phyloP scores from a whole-genome alignment of 192 early-diverging fungal species.

The Geranomyces variabilis region DNA sequence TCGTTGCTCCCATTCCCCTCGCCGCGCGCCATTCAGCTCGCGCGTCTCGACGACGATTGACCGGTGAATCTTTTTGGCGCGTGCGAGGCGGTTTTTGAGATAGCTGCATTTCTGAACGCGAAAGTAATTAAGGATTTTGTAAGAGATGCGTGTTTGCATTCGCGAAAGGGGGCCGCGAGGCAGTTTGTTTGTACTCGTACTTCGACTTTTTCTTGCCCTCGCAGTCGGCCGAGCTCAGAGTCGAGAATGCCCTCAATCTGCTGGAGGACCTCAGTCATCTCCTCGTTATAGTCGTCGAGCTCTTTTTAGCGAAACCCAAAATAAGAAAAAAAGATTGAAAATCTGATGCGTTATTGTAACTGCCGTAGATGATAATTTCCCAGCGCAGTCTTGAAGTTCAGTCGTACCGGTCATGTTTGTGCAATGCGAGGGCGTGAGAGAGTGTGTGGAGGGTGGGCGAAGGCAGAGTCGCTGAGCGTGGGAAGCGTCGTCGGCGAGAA shows the following conservation, averaged over 20 bases:
- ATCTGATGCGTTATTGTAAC: too few relatives aligned
- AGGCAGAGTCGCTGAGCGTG: too few relatives aligned
- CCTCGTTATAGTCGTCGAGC: slow-evolving; percentile 64
- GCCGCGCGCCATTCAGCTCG: slow-evolving; percentile 32
- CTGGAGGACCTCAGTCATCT: slow-evolving; percentile 57
- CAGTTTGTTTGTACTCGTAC: slow-evolving; percentile 22
- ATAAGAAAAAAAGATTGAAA: too few relatives aligned
- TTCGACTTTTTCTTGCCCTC: slow-evolving; percentile 54
- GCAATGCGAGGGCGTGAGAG: too few relatives aligned
- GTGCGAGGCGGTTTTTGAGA: slow-evolving; percentile 50
- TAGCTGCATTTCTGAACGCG: slow-evolving; percentile 63
- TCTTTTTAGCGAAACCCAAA: too few relatives aligned
- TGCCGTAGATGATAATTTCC: too few relatives aligned
- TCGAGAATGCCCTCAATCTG: slow-evolving; percentile 49
- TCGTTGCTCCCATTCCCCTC: slow-evolving; percentile 50
- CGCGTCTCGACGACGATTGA: slow-evolving; percentile 57
- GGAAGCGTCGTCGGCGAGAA: too few relatives aligned
- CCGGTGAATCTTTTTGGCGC: slow-evolving; percentile 56
- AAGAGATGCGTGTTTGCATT: background rate
- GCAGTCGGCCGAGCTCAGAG: slow-evolving; percentile 50
- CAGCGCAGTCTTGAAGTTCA: too few relatives aligned
- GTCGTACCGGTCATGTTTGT: too few relatives aligned
- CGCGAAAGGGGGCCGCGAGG: background rate
- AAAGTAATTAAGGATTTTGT: too few relatives aligned
- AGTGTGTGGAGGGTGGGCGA: too few relatives aligned